Percentiles rank a stretch among this genome's conserved stretches.
Evolutionary conservation across 371 early-diverging fungal genomes (phyloP).

Genomic region (Encephalitozoon cuniculi): DNA sequence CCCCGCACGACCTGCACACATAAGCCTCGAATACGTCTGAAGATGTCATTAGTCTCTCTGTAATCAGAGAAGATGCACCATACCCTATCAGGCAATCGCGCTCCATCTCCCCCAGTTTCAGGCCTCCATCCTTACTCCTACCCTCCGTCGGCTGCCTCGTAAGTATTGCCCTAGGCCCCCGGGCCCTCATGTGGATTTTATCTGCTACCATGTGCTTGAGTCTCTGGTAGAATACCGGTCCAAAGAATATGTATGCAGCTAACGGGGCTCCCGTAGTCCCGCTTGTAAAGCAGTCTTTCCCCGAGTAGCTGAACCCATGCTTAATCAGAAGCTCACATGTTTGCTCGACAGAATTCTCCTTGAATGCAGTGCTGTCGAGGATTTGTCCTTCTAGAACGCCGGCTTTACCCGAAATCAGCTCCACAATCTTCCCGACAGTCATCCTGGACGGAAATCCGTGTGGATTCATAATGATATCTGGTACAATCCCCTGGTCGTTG

Average conservation of each 20-base stretch:
- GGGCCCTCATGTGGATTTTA: slow-evolving; percentile 94
- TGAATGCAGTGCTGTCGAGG: slow-evolving; percentile 80
- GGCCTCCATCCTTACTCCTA: slow-evolving; percentile 87
- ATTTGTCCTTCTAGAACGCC: slow-evolving; percentile 81
- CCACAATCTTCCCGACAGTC: slow-evolving; percentile 99
- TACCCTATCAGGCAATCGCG: slow-evolving; percentile 91
- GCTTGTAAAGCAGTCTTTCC: slow-evolving; percentile 76
- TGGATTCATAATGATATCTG: slow-evolving; percentile 99
- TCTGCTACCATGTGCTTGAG: slow-evolving; percentile 99
- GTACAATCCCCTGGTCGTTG: slow-evolving; percentile 80
- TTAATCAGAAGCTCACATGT: slow-evolving; percentile 82
- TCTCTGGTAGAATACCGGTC: slow-evolving; percentile 93
- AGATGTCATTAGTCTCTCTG: slow-evolving; percentile 84
- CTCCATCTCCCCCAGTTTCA: slow-evolving; percentile 96
- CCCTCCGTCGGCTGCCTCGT: slow-evolving; percentile 97
- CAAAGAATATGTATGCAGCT: slow-evolving; percentile 89
- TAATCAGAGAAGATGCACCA: slow-evolving; percentile 79
- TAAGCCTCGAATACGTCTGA: slow-evolving; percentile 83
- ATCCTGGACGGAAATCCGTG: slow-evolving; percentile 99
- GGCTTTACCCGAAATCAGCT: slow-evolving; percentile 89
- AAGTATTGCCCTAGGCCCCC: slow-evolving; percentile 81
- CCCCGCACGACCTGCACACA: slow-evolving; percentile 79
- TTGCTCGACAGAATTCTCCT: slow-evolving; percentile 80
- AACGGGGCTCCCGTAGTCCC: slow-evolving; percentile 78
- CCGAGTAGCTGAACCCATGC: slow-evolving; percentile 89